A percentile compares a stretch with the other conserved stretches of the same genome.
Evolutionary conservation across 148 eudicot species (phyloP).

Genomic region (Rhododendron williamsianum): DNA sequence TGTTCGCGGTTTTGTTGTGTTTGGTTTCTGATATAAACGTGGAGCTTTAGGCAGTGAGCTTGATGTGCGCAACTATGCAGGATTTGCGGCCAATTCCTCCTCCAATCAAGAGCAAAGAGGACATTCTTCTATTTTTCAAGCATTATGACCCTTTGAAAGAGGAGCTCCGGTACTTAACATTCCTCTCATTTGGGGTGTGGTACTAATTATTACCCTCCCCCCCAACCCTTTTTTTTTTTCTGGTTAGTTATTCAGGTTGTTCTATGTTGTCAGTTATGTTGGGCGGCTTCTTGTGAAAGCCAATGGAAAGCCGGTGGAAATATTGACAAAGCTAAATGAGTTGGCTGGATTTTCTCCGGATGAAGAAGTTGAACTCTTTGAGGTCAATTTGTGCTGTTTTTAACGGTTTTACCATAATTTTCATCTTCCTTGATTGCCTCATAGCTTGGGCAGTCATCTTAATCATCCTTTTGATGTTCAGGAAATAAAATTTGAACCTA

Average conservation of each 20-base stretch:
- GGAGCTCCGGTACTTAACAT: slow-evolving; percentile 63
- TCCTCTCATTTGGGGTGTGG: neutral
- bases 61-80: slow-evolving; percentile 29
- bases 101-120: slow-evolving; percentile 76
- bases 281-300: slow-evolving; percentile 80
- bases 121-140: slow-evolving; percentile 89
- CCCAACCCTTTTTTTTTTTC: neutral
- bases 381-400: slow-evolving; percentile 39
- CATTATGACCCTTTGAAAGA: slow-evolving; percentile 82
- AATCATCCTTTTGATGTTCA: slow-evolving; percentile 18
- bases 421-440: neutral
- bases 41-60: neutral
- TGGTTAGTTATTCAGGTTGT: neutral
- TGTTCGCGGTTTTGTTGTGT: neutral
- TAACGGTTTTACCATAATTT: neutral
- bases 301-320: slow-evolving; percentile 61
- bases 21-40: neutral
- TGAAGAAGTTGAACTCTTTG: slow-evolving; percentile 81
- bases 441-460: neutral
- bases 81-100: slow-evolving; percentile 62
- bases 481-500: slow-evolving; percentile 96
- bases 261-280: slow-evolving; percentile 49
- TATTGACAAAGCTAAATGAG: slow-evolving; percentile 63
- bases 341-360: slow-evolving; percentile 85
- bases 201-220: neutral